Evolutionary conservation across 441 rosid genomes (phyloP).

Genomic region (Brassica balearica): DNA sequence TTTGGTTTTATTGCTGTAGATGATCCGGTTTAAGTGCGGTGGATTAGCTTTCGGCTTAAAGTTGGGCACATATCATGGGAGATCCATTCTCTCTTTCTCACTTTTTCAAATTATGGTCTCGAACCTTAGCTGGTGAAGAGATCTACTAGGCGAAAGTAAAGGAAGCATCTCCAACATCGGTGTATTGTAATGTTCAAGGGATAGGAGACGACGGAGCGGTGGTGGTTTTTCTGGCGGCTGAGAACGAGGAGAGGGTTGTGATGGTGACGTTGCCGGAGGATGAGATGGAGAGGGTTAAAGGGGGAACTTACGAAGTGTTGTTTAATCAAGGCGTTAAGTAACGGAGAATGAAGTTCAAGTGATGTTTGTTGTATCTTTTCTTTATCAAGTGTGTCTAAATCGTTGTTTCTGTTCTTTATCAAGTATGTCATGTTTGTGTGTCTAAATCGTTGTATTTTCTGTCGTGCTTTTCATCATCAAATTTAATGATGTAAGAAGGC

Average conservation of each 20-base stretch:
- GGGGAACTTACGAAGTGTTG: constrained; percentile 49
- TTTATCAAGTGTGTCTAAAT: neutral
- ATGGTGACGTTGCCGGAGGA: constrained; percentile 54
- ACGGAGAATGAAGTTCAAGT: neutral
- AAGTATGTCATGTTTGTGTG: neutral
- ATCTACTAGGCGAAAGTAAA: constrained; percentile 41
- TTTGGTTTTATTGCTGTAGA: constrained; percentile 42
- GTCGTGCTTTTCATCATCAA: neutral
- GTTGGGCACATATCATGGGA: constrained; percentile 77
- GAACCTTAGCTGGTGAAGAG: constrained; percentile 19
- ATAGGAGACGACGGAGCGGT: constrained; percentile 73
- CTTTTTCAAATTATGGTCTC: constrained; percentile 49
- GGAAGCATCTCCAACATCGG: constrained; percentile 50
- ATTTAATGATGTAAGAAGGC: neutral
- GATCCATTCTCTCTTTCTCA: constrained; percentile 53
- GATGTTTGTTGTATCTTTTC: neutral
- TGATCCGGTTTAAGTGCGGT: constrained; percentile 76
- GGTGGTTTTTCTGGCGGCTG: constrained; percentile 49
- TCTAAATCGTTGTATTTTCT: neutral
- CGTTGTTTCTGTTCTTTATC: neutral
- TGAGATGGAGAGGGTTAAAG: constrained; percentile 49
- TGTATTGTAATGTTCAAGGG: constrained; percentile 56
- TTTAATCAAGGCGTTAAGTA: constrained; percentile 12
- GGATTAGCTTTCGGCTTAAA: constrained; percentile 72
- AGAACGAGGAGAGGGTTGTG: constrained; percentile 51